Evolutionary conservation across 257 asterid species (phyloP).

Genomic region (Solanum peruvianum): DNA sequence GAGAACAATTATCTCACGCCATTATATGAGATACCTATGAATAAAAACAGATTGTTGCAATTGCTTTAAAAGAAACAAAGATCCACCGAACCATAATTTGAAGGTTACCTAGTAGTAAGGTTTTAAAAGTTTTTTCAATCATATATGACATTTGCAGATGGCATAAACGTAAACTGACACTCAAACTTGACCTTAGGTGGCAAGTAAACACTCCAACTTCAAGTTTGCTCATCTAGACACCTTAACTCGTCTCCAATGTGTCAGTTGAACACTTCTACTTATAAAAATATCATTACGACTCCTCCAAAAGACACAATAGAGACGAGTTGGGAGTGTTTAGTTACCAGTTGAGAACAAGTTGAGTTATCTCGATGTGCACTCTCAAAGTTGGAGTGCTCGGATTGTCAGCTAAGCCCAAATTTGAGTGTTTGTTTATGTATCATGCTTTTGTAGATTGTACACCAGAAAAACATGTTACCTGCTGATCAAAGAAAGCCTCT

Average conservation of each 20-base stretch:
- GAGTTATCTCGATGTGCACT: not conserved
- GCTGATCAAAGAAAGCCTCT: slow-evolving; percentile 61
- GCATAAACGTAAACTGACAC: not conserved
- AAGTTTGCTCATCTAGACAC: not conserved
- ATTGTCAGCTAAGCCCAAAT: not conserved
- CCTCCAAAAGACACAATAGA: not conserved
- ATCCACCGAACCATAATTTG: not conserved
- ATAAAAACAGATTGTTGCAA: not conserved
- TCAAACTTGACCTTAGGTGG: not conserved
- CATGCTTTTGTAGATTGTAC: not conserved
- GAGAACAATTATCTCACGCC: not conserved
- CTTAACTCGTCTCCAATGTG: not conserved
- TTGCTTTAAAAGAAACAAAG: not conserved
- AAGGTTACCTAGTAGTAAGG: not conserved
- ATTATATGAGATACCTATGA: not conserved
- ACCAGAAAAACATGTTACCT: slow-evolving; percentile 21
- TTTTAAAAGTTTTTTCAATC: not conserved
- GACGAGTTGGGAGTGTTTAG: not conserved
- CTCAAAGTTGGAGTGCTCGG: not conserved
- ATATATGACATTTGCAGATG: not conserved
- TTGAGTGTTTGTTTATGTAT: not conserved
- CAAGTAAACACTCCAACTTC: not conserved
- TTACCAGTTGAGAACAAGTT: not conserved
- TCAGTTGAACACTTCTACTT: not conserved
- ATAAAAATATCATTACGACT: not conserved